phyloP scores from a whole-genome alignment of 176 grass and related monocot genomes.

The bread wheat (Triticum aestivum) region IWGSC_CS_RefSeq_v2.1 NC_057810.1:509809995-509810494 shows the following conservation, averaged over 20 bases:
- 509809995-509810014: neutral
- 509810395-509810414: no score
- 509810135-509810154: conserved; percentile 42
- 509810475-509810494: no score
- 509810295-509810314: neutral
- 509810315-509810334: neutral
- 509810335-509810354: neutral
- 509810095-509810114: conserved; percentile 51
- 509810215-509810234: conserved; percentile 36
- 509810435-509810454: no score
- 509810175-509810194: conserved; percentile 30
- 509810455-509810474: no score
- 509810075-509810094: conserved; percentile 20
- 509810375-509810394: neutral
- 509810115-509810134: conserved; percentile 30
- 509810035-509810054: conserved; percentile 33
- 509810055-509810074: conserved; percentile 17
- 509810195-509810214: conserved; percentile 17
- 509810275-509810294: neutral
- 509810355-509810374: neutral
- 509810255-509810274: conserved; percentile 15
- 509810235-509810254: conserved; percentile 23
- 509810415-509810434: no score
- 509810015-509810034: neutral
- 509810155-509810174: conserved; percentile 26